These are phyloP conservation scores for Phytophthora sansomeana DNA, from an alignment of 352 stramenopile species.

Conservation along the genomic window DNA sequence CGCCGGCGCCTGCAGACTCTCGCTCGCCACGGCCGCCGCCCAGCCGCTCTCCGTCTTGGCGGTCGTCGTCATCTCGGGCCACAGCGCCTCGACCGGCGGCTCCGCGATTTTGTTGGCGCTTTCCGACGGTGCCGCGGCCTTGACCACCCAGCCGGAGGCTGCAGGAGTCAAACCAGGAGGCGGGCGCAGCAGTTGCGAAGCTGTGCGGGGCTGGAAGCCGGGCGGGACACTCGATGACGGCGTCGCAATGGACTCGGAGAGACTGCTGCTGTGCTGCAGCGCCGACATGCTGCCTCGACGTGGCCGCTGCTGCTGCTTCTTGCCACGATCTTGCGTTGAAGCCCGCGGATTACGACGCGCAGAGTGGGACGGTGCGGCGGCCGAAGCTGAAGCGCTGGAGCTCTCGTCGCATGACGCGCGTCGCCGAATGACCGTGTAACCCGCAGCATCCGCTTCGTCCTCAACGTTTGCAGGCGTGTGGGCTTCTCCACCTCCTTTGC, in stretches of 20 bases:
- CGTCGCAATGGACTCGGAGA: constrained; percentile 21
- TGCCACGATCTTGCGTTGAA: constrained; percentile 10
- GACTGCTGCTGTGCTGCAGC: constrained; percentile 19
- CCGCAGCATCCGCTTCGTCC: constrained; percentile 48
- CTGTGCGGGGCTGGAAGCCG: constrained; percentile 26
- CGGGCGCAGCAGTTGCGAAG: constrained; percentile 18
- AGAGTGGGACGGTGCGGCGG: constrained; percentile 4
- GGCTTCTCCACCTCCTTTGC: constrained; percentile 16
- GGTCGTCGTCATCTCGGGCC: constrained; percentile 33
- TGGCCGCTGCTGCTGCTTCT: constrained; percentile 29
- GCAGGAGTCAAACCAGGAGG: constrained; percentile 35
- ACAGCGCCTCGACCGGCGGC: constrained; percentile 41
- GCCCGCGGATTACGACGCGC: constrained; percentile 22
- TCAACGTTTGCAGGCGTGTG: constrained; percentile 1
- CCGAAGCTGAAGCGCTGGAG: constrained; percentile 1
- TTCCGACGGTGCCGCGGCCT: constrained; percentile 30
- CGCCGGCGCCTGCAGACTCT: constrained; percentile 25
- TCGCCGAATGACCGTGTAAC: constrained; percentile 64
- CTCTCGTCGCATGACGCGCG: constrained; percentile 42
- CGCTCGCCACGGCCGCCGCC: constrained; percentile 14
- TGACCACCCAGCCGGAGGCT: constrained; percentile 41
- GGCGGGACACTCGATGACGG: constrained; percentile 28
- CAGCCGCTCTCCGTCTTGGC: constrained; percentile 31
- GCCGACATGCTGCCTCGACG: constrained; percentile 29
- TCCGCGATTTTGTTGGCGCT: constrained; percentile 38